A percentile compares a stretch with the other conserved stretches of the same genome.
Evolutionary conservation across 1,284 basidiomycete species (phyloP).

Genomic region (Omphalotus olearius): DNA sequence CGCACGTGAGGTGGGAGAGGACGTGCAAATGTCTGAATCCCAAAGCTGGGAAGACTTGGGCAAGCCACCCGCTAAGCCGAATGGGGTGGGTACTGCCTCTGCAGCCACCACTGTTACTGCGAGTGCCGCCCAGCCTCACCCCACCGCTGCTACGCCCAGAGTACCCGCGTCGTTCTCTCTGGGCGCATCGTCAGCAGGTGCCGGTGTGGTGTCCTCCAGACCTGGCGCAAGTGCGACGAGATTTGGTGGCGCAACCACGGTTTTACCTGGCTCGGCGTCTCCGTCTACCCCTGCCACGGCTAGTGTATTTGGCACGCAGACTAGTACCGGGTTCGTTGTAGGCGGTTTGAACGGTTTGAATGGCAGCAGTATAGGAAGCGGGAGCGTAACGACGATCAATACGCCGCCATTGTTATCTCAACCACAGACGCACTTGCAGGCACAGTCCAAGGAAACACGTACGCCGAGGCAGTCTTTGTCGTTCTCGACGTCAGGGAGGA

Average conservation of each 20-base stretch:
- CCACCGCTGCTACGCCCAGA: background rate
- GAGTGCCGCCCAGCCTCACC: background rate
- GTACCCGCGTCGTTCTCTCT: conserved; percentile 7
- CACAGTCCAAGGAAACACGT: background rate
- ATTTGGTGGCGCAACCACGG: conserved; percentile 3
- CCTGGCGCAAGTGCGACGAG: conserved; percentile 1
- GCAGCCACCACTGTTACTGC: background rate
- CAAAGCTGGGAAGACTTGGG: conserved; percentile 5
- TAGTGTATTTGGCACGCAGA: background rate
- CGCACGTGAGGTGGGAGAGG: background rate
- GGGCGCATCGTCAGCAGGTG: background rate
- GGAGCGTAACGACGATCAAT: background rate
- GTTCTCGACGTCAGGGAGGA: conserved; percentile 6
- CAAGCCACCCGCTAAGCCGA: background rate
- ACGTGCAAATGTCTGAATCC: conserved; percentile 4
- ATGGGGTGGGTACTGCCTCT: background rate
- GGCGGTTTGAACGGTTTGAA: background rate
- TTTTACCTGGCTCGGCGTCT: background rate
- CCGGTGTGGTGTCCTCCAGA: background rate
- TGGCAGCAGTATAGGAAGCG: background rate
- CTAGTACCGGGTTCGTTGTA: background rate
- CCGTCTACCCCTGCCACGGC: background rate
- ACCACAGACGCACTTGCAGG: background rate
- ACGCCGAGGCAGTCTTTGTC: background rate
- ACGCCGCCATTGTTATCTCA: background rate